Evolutionary conservation across 169 alveolate genomes (phyloP).

Genomic region (Plasmodium relictum): DNA sequence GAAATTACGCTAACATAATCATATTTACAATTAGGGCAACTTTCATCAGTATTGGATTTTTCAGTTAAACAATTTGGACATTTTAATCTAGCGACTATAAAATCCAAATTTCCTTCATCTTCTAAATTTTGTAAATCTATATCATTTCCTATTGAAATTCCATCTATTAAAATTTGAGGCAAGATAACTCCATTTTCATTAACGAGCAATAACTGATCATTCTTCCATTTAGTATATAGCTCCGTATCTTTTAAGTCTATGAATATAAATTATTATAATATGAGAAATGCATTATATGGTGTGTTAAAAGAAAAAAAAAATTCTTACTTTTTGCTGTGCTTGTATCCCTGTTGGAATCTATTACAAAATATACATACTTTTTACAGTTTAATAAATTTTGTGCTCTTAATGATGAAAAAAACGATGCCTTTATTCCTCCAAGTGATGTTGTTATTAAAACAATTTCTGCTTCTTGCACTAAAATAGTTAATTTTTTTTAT

Average conservation of each 20-base stretch:
- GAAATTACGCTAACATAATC: constrained; percentile 77
- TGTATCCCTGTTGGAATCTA: constrained; percentile 91
- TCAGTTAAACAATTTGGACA: constrained; percentile 83
- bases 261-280: neutral
- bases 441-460: constrained; percentile 89
- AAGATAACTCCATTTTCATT: constrained; percentile 80
- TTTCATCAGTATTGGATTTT: constrained; percentile 78
- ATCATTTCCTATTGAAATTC: constrained; percentile 88
- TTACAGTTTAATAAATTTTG: constrained; percentile 89
- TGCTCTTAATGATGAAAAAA: constrained; percentile 88
- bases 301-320: neutral
- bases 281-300: constrained; percentile 8
- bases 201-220: constrained; percentile 83
- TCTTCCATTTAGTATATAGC: constrained; percentile 87
- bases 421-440: constrained; percentile 88
- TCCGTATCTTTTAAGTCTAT: constrained; percentile 86
- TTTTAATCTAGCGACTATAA: constrained; percentile 81
- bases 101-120: constrained; percentile 91
- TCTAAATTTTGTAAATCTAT: constrained; percentile 89
- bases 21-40: constrained; percentile 80
- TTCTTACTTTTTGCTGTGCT: constrained; percentile 86
- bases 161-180: constrained; percentile 91
- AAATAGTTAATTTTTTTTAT: constrained; percentile 4
- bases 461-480: constrained; percentile 87
- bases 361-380: constrained; percentile 89